Conservation (phyloP, 768 basidiomycete species). For the Chalciporus sphaerocephalus region DNA sequence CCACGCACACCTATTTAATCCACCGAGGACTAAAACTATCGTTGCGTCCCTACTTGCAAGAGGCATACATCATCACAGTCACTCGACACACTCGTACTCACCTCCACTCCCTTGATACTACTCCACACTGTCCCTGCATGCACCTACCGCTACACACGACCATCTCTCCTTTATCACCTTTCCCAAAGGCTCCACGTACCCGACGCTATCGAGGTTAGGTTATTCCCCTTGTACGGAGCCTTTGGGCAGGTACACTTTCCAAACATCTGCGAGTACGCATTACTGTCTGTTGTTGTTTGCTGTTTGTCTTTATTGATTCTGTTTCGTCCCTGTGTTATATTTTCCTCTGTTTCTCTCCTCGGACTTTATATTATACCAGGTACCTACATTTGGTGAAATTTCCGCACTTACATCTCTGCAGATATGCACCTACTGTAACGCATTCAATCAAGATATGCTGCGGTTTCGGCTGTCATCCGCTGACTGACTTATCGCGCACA, state of each 20-base stretch:
- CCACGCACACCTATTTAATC: neutral
- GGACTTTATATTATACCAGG: neutral
- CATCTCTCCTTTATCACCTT: neutral
- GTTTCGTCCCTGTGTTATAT: too few relatives aligned
- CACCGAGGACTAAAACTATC: neutral
- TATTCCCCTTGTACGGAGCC: neutral
- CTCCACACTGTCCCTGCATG: too few relatives aligned
- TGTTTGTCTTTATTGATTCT: too few relatives aligned
- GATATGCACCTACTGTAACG: neutral
- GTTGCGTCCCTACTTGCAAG: neutral
- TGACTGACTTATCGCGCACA: too few relatives aligned
- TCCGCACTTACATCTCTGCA: neutral
- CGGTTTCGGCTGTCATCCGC: too few relatives aligned
- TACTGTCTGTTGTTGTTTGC: neutral
- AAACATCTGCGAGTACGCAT: neutral
- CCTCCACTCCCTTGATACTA: neutral
- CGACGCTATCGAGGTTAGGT: too few relatives aligned
- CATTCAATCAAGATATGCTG: neutral
- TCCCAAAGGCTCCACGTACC: neutral
- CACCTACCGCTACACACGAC: neutral
- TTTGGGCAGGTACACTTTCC: neutral
- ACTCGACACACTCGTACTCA: neutral
- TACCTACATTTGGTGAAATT: neutral
- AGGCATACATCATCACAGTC: too few relatives aligned
- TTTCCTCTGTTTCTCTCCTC: neutral